These are phyloP conservation scores for Komagataella phaffii DNA, from an alignment of 805 yeast species.

Conservation along the genomic window DNA sequence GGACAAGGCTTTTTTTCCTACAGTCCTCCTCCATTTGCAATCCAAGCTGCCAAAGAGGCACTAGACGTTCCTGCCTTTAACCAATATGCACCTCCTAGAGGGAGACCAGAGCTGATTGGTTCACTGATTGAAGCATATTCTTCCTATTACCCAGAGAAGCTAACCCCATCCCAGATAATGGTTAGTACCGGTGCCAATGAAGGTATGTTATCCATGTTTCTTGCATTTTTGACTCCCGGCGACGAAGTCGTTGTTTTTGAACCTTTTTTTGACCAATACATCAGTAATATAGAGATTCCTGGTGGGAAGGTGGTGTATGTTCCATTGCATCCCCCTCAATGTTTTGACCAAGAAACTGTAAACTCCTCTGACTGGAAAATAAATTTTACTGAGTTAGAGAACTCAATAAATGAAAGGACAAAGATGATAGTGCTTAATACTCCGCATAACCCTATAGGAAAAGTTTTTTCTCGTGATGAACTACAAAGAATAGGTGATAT, in stretches of 20 bases:
- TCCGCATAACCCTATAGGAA: slow-evolving; percentile 96
- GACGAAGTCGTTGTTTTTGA: slow-evolving; percentile 95
- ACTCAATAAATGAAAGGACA: slow-evolving; percentile 61
- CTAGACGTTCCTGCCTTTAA: slow-evolving; percentile 62
- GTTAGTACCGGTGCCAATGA: slow-evolving; percentile 97
- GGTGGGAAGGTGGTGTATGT: slow-evolving; percentile 90
- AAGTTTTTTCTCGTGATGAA: slow-evolving; percentile 70
- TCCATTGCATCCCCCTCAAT: slow-evolving; percentile 72
- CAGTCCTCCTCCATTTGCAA: slow-evolving; percentile 89
- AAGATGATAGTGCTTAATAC: slow-evolving; percentile 81
- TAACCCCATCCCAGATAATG: slow-evolving; percentile 49
- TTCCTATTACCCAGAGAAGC: slow-evolving; percentile 42
- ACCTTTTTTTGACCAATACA: slow-evolving; percentile 95
- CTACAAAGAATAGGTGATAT: slow-evolving; percentile 62
- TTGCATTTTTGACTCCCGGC: slow-evolving; percentile 74
- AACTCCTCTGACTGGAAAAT: slow-evolving; percentile 81
- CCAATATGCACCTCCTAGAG: slow-evolving; percentile 88
- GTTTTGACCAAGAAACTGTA: slow-evolving; percentile 47
- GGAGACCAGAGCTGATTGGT: slow-evolving; percentile 63
- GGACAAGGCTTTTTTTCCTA: slow-evolving; percentile 98
- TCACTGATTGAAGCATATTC: slow-evolving; percentile 64
- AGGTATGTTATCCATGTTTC: slow-evolving; percentile 76
- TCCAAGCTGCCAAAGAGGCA: slow-evolving; percentile 68
- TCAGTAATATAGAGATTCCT: slow-evolving; percentile 83
- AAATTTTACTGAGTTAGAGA: slow-evolving; percentile 65